Base-by-base conservation (phyloP, 1,139 yeast species). In the Trichomonascaceae sp. region DNA sequence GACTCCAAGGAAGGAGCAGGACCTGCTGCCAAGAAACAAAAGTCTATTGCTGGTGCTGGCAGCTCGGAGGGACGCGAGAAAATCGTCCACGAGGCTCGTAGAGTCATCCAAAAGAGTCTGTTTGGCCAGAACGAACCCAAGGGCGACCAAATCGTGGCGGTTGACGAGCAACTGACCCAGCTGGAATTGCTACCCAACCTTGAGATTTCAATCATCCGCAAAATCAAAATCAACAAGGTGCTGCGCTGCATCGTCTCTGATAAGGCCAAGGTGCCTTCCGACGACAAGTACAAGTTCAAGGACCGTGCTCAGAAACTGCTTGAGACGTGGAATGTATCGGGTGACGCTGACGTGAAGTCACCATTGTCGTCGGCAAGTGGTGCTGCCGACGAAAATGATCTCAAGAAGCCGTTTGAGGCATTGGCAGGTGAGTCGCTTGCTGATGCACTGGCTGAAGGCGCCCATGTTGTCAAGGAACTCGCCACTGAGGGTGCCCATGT, bases 171-270 rank as follows among this genome's bases (percentile, higher is more conserved):
- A 13, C 40, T 59, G 6, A 37, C 39, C 18, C 48, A 46, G 28
- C 42, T 59, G 5, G 61, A 55, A 37, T 41, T 44, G 11, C 43
- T 56, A 17, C 48, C 50, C 13, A 51, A 50, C n/a, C 41, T 59
- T n/a, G 62, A 57, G 35, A 30, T 51, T 17, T 44, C 57, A 6
- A 48, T 59, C 26, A 53, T 58, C 26, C 51, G 60, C 13, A 42
- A 46, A 30, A 50, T 60, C 17, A 59, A 57, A 44, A 50, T 59
- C 34, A 50, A 51, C 41, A 51, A 56, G 34, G 63, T 57, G 9
- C 44, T 59, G 25, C 43, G 45, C 33, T 47, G 49, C 3, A 51
- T 56, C 26, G 33, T 51, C 13, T 44, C 45, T 31, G 38, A 37
- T 4, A 27, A 32, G n/a, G 43, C 39, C 2, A 32, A 34, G 4